Base-by-base conservation (phyloP, 768 basidiomycete species). In the Kwoniella heveanensis region DNA sequence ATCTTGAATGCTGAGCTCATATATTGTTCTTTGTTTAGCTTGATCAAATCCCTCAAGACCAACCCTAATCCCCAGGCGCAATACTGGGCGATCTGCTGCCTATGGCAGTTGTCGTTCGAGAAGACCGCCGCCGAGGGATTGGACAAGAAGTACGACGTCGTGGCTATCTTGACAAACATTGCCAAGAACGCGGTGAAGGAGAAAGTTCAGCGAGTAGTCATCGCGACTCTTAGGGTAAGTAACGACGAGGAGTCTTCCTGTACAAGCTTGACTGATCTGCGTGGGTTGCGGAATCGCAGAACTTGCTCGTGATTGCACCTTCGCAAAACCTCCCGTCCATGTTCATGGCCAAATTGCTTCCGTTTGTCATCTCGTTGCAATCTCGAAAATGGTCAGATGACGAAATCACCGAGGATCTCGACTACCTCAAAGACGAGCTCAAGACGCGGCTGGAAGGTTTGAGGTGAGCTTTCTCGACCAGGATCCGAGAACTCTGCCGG, bases 61-160 rank as follows among this genome's bases (percentile, higher is more conserved):
- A 90, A 87, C 66, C 88, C 90, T 17, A 86, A 88, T 22, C 91
- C 94, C 21, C 96, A 99, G 81, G 91, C 95, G 87, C 89, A 86
- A 81, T 99, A 98, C 77, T 93, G 96, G 83, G 87, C 93, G 47
- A 86, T 87, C 25, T 90, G 92, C 77, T 95, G 91, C 78, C 83
- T 97, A 65, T 99, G 96, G 96, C 82, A 97, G 54, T 82, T 98
- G 60, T 90, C 92, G 0, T 99, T 96, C 67, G 92, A 99, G 76
- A 84, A 87, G 71, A 85, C 88, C 37, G 84, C 96, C 29, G 90
- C 94, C 0, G 86, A 90, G 67, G 85, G 90, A 55, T 87, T 97
- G 73, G 91, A 97, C 81, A 88, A 87, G 82, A 90, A 88, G 79
- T 95, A 88, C 78, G 90, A 95, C 74, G 84, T 97, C 36, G 88